phyloP scores from a whole-genome alignment of 108 stramenopile species.

The Epithemia pelagica region DNA sequence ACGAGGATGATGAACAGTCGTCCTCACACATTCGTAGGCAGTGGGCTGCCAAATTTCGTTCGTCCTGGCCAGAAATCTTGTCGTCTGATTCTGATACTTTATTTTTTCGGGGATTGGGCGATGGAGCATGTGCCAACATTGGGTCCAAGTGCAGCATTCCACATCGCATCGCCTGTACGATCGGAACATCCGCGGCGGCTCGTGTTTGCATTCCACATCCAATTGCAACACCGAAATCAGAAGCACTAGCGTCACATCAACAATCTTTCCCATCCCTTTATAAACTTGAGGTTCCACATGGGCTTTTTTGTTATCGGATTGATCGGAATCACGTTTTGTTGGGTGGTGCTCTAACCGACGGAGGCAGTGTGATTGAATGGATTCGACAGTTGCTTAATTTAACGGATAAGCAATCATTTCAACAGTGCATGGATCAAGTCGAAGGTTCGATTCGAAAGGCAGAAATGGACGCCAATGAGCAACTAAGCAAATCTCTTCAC shows the following conservation, averaged over 20 bases:
- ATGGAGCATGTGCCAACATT: constrained; percentile 83
- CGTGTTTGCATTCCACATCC: constrained; percentile 50
- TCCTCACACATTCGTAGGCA: neutral
- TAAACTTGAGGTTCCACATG: constrained; percentile 30
- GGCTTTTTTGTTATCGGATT: constrained; percentile 78
- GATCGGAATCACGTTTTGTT: constrained; percentile 48
- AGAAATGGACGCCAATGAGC: constrained; percentile 6
- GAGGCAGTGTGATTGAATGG: constrained; percentile 81
- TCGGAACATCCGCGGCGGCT: constrained; percentile 80
- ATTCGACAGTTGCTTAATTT: constrained; percentile 48
- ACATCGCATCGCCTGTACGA: constrained; percentile 71
- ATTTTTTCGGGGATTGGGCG: constrained; percentile 68
- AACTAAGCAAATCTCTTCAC: neutral
- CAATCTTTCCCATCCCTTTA: neutral
- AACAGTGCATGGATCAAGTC: constrained; percentile 37
- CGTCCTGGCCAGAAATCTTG: constrained; percentile 62
- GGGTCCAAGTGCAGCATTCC: constrained; percentile 59
- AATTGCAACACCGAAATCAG: neutral
- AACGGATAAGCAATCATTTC: constrained; percentile 27
- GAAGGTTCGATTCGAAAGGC: neutral
- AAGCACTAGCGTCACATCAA: neutral
- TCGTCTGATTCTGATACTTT: neutral
- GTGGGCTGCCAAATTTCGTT: constrained; percentile 28
- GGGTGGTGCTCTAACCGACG: constrained; percentile 81
- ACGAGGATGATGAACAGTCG: constrained; percentile 12